Percentiles rank a stretch among this genome's conserved stretches.
These are phyloP conservation scores for Eucalyptus regnans DNA, from an alignment of 345 rosid species.

Conservation along the genomic window DNA sequence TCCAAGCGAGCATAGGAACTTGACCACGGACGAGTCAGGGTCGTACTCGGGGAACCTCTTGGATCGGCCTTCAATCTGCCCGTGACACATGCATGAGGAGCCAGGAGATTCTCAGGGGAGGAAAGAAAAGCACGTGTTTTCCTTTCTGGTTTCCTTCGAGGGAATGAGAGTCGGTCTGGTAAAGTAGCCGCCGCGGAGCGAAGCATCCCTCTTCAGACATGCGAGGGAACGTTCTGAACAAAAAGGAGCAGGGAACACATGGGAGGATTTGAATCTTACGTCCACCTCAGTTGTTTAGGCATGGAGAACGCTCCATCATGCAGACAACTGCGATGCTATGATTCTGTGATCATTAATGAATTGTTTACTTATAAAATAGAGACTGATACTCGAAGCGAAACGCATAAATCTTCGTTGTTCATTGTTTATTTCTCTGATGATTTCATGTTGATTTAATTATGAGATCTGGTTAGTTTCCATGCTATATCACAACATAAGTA, in stretches of 20 bases:
- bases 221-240: not conserved
- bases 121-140: no score
- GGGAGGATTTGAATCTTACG: not conserved
- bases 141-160: no score
- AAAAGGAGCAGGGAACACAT: not conserved
- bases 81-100: no score
- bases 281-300: not conserved
- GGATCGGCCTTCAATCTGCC: no score
- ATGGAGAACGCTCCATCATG: not conserved
- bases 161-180: no score
- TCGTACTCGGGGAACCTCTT: no score
- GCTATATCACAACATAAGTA: not conserved
- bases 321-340: rapidly evolving
- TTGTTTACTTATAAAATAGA: not conserved
- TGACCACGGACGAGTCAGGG: no score
- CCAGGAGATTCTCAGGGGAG: no score
- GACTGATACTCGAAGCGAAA: rapidly evolving
- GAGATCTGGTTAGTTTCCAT: no score
- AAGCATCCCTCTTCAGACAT: not conserved
- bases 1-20: no score
- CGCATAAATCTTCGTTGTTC: not conserved
- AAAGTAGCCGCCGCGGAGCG: not conserved
- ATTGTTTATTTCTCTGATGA: not conserved
- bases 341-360: not conserved
- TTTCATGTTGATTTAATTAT: not conserved